Evolutionary conservation across 2,329 filamentous ascomycete genomes (phyloP).

Genomic region (Bipolaris oryzae): DNA sequence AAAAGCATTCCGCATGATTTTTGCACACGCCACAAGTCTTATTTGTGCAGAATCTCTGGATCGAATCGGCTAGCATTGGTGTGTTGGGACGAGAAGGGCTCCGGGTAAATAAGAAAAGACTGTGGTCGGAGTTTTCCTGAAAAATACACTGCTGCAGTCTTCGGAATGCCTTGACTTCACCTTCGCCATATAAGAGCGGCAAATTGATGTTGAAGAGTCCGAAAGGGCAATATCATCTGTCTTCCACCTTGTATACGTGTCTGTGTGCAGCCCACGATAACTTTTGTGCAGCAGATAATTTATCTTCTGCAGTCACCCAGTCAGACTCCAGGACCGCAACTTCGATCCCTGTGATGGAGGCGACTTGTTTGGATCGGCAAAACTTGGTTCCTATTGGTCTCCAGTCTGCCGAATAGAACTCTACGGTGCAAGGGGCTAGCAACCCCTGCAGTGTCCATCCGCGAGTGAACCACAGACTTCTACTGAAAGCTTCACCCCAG

Average conservation of each 20-base stretch:
- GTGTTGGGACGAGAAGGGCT: background rate
- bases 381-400: background rate
- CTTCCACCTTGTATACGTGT: too few relatives aligned
- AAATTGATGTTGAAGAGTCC: background rate
- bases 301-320: background rate
- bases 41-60: background rate
- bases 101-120: background rate
- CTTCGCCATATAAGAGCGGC: background rate
- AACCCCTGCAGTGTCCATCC: background rate
- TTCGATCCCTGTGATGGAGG: background rate
- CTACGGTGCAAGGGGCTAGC: background rate
- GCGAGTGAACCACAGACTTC: background rate
- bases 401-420: background rate
- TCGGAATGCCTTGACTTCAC: background rate
- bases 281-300: background rate
- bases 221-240: too few relatives aligned
- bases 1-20: background rate
- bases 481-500: background rate
- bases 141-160: background rate
- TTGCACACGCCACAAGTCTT: background rate
- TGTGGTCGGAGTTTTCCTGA: background rate
- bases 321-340: background rate
- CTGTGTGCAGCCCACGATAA: background rate
- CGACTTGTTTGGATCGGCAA: background rate
- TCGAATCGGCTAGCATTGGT: background rate